Evolutionary conservation across 2,329 filamentous ascomycete species (phyloP).

Genomic region (Pseudodiploospora longispora): DNA sequence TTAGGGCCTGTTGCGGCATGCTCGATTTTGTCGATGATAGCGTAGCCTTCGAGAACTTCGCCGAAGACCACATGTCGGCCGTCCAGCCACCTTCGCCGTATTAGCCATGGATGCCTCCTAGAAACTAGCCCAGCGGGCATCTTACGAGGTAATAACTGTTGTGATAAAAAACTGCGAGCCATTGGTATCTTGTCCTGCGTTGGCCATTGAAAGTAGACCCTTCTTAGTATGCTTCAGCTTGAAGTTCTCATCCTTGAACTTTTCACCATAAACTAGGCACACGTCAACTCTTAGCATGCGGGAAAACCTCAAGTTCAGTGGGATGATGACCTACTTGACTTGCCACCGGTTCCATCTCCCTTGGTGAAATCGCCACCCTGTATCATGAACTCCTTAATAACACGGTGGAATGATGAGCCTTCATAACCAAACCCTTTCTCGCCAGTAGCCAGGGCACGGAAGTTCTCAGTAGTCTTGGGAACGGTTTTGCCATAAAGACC

Average conservation of each 20-base stretch:
- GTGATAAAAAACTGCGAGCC: constrained; percentile 91
- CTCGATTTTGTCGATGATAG: constrained; percentile 73
- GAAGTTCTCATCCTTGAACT: constrained; percentile 89
- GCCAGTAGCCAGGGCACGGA: constrained; percentile 72
- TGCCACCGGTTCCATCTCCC: constrained; percentile 74
- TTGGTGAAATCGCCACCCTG: constrained; percentile 85
- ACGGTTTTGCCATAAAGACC: constrained; percentile 85
- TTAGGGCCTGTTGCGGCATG: constrained; percentile 54
- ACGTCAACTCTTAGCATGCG: constrained; percentile 13
- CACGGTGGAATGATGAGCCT: constrained; percentile 78
- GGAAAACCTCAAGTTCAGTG: neutral
- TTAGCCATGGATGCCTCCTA: constrained; percentile 1
- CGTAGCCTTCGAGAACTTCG: constrained; percentile 80
- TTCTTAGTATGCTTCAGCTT: constrained; percentile 88
- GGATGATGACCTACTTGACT: constrained; percentile 56
- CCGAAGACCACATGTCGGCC: constrained; percentile 82
- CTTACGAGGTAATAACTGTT: constrained; percentile 67
- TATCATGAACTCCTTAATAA: constrained; percentile 89
- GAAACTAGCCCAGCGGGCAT: no score
- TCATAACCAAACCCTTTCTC: constrained; percentile 82
- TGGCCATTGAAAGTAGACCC: constrained; percentile 78
- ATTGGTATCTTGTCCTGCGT: constrained; percentile 78
- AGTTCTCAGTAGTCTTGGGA: constrained; percentile 67
- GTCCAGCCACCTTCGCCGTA: constrained; percentile 60
- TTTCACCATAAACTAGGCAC: constrained; percentile 63